A percentile compares a stretch with the other conserved stretches of the same genome.
Evolutionary conservation across 768 basidiomycete species (phyloP).

Genomic region (Termitomyces titanicus): DNA sequence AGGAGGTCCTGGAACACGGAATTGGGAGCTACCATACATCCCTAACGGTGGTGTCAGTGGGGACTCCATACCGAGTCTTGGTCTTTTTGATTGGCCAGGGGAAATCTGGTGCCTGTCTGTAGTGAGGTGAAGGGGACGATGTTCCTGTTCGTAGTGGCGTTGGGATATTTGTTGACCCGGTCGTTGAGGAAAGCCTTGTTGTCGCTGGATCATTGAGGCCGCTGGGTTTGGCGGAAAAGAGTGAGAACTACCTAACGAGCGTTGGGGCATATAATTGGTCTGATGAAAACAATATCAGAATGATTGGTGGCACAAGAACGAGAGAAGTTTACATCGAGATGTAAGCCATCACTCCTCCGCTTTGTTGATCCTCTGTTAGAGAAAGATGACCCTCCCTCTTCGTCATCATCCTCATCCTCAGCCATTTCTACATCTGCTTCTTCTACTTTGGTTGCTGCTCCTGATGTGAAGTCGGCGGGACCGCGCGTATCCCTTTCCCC

Average conservation of each 20-base stretch:
- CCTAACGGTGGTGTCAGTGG: not conserved
- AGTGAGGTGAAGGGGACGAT: not conserved
- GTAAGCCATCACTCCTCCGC: conserved; percentile 3
- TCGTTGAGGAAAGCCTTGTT: not conserved
- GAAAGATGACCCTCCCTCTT: conserved; percentile 12
- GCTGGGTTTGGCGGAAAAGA: conserved; percentile 8
- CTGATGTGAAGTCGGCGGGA: conserved; percentile 42
- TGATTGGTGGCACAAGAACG: not conserved
- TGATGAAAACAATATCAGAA: not conserved
- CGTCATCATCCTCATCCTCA: conserved; percentile 19
- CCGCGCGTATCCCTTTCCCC: conserved; percentile 47
- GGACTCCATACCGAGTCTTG: conserved; percentile 3
- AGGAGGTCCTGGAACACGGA: conserved; percentile 1
- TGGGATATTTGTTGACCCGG: not conserved
- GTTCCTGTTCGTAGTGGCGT: conserved; percentile 7
- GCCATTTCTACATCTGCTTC: conserved; percentile 37
- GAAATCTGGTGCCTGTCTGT: conserved; percentile 1
- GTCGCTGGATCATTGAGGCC: conserved; percentile 5
- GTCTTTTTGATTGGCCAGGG: conserved; percentile 2
- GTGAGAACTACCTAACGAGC: conserved; percentile 2
- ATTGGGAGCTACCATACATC: not conserved
- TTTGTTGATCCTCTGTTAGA: not conserved
- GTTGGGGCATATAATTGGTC: conserved; percentile 4
- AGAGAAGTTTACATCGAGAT: conserved; percentile 1
- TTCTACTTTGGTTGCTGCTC: conserved; percentile 25